Conservation (phyloP, 805 yeast genomes). For the Ogataea degrootiae region DNA sequence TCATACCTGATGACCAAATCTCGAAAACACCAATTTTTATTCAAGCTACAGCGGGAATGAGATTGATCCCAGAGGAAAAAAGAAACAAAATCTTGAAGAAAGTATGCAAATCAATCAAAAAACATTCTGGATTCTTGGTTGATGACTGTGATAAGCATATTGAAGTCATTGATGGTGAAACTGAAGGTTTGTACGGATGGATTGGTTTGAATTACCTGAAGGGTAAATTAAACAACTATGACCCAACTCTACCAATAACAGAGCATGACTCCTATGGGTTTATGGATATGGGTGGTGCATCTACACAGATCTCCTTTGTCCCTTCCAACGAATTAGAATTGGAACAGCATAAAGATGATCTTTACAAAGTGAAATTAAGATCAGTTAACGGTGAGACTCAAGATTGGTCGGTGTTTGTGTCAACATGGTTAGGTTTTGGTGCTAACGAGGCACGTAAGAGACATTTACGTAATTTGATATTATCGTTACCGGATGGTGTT, state of each 20-base stretch:
- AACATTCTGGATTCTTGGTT: slow-evolving; percentile 51
- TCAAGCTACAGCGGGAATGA: slow-evolving; percentile 97
- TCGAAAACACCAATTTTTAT: slow-evolving; percentile 77
- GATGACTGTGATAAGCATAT: slow-evolving; percentile 66
- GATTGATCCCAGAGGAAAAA: slow-evolving; percentile 56
- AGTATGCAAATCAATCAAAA: slow-evolving; percentile 54
- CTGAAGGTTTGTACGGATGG: slow-evolving; percentile 97
- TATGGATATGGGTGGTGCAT: slow-evolving; percentile 99
- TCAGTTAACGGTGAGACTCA: slow-evolving; percentile 67
- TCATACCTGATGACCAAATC: slow-evolving; percentile 61
- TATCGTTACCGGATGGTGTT: slow-evolving; percentile 40
- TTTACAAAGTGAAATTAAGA: slow-evolving; percentile 60
- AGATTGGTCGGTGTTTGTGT: slow-evolving; percentile 83
- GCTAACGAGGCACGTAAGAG: slow-evolving; percentile 89
- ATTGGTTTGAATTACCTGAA: slow-evolving; percentile 80
- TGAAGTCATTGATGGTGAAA: slow-evolving; percentile 86
- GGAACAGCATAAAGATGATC: slow-evolving; percentile 64
- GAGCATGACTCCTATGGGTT: slow-evolving; percentile 65
- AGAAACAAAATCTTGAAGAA: slow-evolving; percentile 50
- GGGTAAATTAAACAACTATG: slow-evolving; percentile 54
- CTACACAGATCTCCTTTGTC: slow-evolving; percentile 91
- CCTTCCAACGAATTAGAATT: slow-evolving; percentile 64
- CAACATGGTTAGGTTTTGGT: slow-evolving; percentile 97
- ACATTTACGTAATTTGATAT: slow-evolving; percentile 53
- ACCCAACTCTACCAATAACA: slow-evolving; percentile 19